phyloP scores from a whole-genome alignment of 2,329 filamentous ascomycete genomes.

The Grosmannia huntii region DNA sequence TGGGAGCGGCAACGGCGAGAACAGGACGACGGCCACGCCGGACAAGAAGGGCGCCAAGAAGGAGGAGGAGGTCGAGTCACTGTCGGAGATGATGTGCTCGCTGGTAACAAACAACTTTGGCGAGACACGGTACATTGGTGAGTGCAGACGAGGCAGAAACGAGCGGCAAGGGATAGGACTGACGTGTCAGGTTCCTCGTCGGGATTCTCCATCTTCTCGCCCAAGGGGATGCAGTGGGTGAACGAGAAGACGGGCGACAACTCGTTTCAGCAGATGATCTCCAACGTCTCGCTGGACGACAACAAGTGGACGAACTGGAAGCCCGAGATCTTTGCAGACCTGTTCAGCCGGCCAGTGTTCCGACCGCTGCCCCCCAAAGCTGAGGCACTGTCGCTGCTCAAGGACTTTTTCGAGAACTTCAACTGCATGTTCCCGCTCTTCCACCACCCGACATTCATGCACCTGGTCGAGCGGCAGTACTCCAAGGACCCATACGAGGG shows the following conservation, averaged over 20 bases:
- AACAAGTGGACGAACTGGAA: conserved; percentile 98
- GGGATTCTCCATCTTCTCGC: conserved; percentile 96
- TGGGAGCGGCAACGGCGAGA: not conserved
- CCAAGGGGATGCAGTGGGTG: conserved; percentile 96
- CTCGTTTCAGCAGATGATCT: conserved; percentile 92
- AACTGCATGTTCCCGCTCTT: conserved; percentile 98
- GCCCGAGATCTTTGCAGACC: conserved; percentile 87
- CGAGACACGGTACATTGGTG: conserved; percentile 92
- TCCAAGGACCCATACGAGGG: conserved; percentile 85
- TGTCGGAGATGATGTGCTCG: conserved; percentile 99
- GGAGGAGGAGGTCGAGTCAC: conserved; percentile 64
- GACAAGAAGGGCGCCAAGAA: conserved; percentile 32
- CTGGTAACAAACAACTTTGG: conserved; percentile 89
- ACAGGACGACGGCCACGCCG: conserved; percentile 8
- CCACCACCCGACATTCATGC: conserved; percentile 97
- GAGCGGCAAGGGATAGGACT: not conserved
- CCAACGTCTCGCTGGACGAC: conserved; percentile 78
- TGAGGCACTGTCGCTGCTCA: conserved; percentile 78
- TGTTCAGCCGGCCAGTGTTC: conserved; percentile 78
- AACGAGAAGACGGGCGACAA: conserved; percentile 94
- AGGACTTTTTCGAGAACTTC: conserved; percentile 96
- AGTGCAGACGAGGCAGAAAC: conserved; percentile 12
- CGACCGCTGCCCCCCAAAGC: conserved; percentile 69
- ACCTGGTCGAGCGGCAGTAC: conserved; percentile 88
- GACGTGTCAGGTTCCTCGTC: conserved; percentile 61